Conservation (phyloP, 768 basidiomycete species). For the Hypholoma sublateritium region DNA sequence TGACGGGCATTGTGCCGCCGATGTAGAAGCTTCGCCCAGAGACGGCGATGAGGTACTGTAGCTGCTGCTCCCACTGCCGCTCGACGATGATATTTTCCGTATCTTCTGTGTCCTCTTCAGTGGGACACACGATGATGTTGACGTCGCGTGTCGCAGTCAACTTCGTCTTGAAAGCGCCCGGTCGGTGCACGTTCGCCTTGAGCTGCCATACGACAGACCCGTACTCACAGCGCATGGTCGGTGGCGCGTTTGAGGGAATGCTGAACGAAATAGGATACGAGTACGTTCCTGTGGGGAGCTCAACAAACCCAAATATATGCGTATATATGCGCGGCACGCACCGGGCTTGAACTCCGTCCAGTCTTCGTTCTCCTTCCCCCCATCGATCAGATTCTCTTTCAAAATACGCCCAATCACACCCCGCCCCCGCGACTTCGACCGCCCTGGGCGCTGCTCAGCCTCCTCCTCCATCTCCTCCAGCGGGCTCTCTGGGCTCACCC, state of each 20-base stretch:
- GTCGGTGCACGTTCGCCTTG: slow-evolving; percentile 80
- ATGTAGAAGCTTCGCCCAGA: slow-evolving; percentile 78
- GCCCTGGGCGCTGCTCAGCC: slow-evolving; percentile 3
- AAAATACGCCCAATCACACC: slow-evolving; percentile 39
- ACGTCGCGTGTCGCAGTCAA: slow-evolving; percentile 72
- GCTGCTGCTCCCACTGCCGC: slow-evolving; percentile 86
- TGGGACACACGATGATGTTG: slow-evolving; percentile 69
- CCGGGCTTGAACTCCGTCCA: slow-evolving; percentile 77
- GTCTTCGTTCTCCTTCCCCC: slow-evolving; percentile 1
- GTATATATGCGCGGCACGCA: slow-evolving; percentile 25
- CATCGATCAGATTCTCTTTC: slow-evolving; percentile 2
- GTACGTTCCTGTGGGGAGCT: slow-evolving; percentile 64
- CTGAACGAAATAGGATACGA: slow-evolving; percentile 92
- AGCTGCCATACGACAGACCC: slow-evolving; percentile 81
- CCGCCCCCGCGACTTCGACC: slow-evolving; percentile 28
- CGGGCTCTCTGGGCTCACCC: too few species aligned
- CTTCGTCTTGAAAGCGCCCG: slow-evolving; percentile 76
- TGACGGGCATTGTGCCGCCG: slow-evolving; percentile 78
- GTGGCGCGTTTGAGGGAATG: slow-evolving; percentile 78
- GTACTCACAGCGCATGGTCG: slow-evolving; percentile 70
- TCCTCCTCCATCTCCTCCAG: slow-evolving; percentile 8
- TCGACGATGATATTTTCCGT: slow-evolving; percentile 79
- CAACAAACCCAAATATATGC: background rate
- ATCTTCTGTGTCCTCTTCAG: slow-evolving; percentile 86
- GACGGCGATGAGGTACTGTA: slow-evolving; percentile 78